Evolutionary conservation across 441 rosid species (phyloP).

Genomic region (Lepidium campestre): DNA sequence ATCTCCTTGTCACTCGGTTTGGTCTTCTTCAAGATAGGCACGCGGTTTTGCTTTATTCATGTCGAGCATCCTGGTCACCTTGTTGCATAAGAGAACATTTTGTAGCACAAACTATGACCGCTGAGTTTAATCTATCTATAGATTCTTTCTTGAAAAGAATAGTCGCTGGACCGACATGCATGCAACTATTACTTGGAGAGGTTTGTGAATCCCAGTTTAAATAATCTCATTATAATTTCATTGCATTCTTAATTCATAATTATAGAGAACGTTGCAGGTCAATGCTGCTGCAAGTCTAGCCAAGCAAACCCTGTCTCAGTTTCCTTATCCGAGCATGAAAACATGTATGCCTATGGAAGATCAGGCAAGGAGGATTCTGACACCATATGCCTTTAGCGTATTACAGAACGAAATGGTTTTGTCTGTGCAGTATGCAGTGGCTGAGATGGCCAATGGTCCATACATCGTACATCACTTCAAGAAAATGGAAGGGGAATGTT

Average conservation of each 20-base stretch:
- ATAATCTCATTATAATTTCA: neutral
- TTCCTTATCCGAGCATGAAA: slow-evolving; percentile 48
- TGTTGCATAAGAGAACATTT: slow-evolving; percentile 58
- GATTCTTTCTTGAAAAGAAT: slow-evolving; percentile 58
- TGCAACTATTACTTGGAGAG: slow-evolving; percentile 77
- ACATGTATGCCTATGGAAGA: slow-evolving; percentile 86
- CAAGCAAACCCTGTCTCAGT: slow-evolving; percentile 33
- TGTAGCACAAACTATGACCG: slow-evolving; percentile 58
- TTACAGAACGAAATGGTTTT: slow-evolving; percentile 72
- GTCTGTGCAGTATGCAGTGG: slow-evolving; percentile 64
- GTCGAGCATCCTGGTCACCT: slow-evolving; percentile 59
- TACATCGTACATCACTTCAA: slow-evolving; percentile 66
- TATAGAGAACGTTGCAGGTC: slow-evolving; percentile 39
- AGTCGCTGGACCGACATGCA: slow-evolving; percentile 50
- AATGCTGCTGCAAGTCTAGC: slow-evolving; percentile 40
- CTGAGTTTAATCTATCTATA: slow-evolving; percentile 55
- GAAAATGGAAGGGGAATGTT: slow-evolving; percentile 73
- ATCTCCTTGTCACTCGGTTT: slow-evolving; percentile 57
- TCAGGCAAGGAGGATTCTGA: slow-evolving; percentile 64
- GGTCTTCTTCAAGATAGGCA: slow-evolving; percentile 78
- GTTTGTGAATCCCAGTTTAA: slow-evolving; percentile 31
- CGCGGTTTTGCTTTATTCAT: slow-evolving; percentile 58
- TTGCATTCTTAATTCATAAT: slow-evolving; percentile 10
- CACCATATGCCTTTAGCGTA: slow-evolving; percentile 70
- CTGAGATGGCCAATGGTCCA: slow-evolving; percentile 82